These are phyloP conservation scores for Linnemannia elongata DNA, from an alignment of 192 early-diverging fungal species.

Conservation along the genomic window DNA sequence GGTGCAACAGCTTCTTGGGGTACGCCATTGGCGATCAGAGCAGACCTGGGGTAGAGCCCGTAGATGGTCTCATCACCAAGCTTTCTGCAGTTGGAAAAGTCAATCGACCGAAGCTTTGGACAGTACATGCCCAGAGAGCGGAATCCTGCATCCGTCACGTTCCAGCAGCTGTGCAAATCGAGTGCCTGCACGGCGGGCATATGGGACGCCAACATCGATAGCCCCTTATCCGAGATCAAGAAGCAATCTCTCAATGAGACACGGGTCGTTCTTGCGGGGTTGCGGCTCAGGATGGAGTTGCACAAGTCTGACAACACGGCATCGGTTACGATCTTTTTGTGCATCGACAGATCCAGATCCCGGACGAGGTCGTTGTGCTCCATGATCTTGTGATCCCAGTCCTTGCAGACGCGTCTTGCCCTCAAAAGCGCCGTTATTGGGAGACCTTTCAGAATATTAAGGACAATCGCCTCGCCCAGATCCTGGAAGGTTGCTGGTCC, in stretches of 20 bases:
- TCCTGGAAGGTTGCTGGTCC: slow-evolving; percentile 40
- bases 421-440: slow-evolving; percentile 61
- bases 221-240: slow-evolving; percentile 73
- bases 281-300: slow-evolving; percentile 60
- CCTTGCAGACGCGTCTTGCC: slow-evolving; percentile 60
- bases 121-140: slow-evolving; percentile 60
- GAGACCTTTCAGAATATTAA: slow-evolving; percentile 60
- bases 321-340: slow-evolving; percentile 75
- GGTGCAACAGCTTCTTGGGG: background rate
- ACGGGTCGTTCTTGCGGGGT: slow-evolving; percentile 41
- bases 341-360: slow-evolving; percentile 67
- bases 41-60: slow-evolving; percentile 62
- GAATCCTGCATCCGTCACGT: slow-evolving; percentile 76
- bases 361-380: slow-evolving; percentile 60
- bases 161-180: slow-evolving; percentile 79
- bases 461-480: slow-evolving; percentile 52
- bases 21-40: background rate
- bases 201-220: slow-evolving; percentile 59
- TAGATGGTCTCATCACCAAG: slow-evolving; percentile 74
- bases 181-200: slow-evolving; percentile 58
- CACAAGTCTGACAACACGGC: slow-evolving; percentile 50
- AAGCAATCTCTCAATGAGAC: slow-evolving; percentile 76
- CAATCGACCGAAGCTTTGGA: slow-evolving; percentile 63
- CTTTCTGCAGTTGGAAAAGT: slow-evolving; percentile 87
- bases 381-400: slow-evolving; percentile 59